Base-by-base conservation (phyloP, 2,329 filamentous ascomycete genomes). In the Clarireedia sp. region DNA sequence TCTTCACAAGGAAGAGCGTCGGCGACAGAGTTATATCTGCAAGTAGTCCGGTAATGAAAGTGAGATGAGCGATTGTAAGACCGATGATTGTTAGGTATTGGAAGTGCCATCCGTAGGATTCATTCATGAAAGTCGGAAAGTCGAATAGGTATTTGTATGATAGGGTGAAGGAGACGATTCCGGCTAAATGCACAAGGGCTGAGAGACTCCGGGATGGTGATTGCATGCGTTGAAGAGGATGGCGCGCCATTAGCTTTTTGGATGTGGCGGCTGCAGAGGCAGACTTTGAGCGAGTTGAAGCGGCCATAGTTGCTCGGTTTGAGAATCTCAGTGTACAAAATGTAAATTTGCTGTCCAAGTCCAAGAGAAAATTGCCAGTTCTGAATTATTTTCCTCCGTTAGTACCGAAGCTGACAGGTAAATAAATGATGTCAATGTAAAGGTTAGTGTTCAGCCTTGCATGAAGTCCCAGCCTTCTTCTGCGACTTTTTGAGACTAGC, bases 1-100 rank as follows among this genome's bases (percentile, higher is more conserved):
- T 90, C 70, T 90, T 90, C 55, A 78, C 65, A 2, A 72, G 67
- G 70, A 89, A 90, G 12, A 88, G 73, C n/a, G 66, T 67, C 1
- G 69, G 71, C 37, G 75, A 83, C 24, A 80, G 67, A 0, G 81
- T 81, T 8, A 89, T 63, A 68, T 90, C 87, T 52, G 86, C 83
- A 37, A 85, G 66, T 4, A 86, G 71, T 3, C 80, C 87, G 24
- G 79, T 70, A 49, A 70, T 62, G 67, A 89, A 89, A 50, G 82
- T 85, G 46, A 76, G 62, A 10, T 80, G 75, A 0, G 85, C 78
- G 23, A 86, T 72, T 1, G 76, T 73, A 44, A 90, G 77, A 24
- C 85, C 86, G 56, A 90, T 78, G 66, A 89, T 89, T 61, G 86
- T 90, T 33, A 90, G 76, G 65, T 86, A 89, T 59, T 68, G 66